phyloP scores from a whole-genome alignment of 106 monocot species.

The Allium cepa region DNA sequence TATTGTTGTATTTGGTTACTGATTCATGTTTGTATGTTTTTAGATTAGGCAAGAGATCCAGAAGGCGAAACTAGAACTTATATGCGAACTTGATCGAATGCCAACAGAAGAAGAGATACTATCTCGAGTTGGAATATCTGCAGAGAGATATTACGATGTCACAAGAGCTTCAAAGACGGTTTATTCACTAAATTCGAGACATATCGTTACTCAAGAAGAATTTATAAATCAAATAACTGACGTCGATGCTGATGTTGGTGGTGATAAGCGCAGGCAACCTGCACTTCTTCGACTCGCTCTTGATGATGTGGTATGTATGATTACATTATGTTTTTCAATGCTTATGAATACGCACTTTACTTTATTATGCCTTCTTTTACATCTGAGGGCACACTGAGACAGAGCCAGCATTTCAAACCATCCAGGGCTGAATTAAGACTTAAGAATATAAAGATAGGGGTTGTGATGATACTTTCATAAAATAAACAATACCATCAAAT shows the following conservation, averaged over 20 bases:
- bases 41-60: constrained; percentile 73
- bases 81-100: constrained; percentile 51
- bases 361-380: too few relatives aligned
- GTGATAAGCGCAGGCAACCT: constrained; percentile 47
- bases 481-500: too few relatives aligned
- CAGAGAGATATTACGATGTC: constrained; percentile 63
- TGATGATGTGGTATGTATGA: constrained; percentile 76
- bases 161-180: constrained; percentile 65
- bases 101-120: constrained; percentile 75
- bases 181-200: constrained; percentile 60
- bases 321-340: not conserved
- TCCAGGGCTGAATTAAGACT: too few relatives aligned
- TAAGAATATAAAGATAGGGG: too few relatives aligned
- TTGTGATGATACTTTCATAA: too few relatives aligned
- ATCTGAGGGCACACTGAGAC: too few relatives aligned
- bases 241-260: constrained; percentile 32
- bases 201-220: constrained; percentile 78
- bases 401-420: too few relatives aligned
- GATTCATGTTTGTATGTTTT: constrained; percentile 1
- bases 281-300: constrained; percentile 82
- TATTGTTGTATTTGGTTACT: not conserved
- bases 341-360: too few relatives aligned
- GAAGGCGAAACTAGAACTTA: constrained; percentile 55
- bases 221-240: constrained; percentile 77
- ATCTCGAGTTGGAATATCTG: constrained; percentile 46